Base-by-base conservation (phyloP, 164 flowering plant genomes). In the Dillenia suffruticosa region DNA sequence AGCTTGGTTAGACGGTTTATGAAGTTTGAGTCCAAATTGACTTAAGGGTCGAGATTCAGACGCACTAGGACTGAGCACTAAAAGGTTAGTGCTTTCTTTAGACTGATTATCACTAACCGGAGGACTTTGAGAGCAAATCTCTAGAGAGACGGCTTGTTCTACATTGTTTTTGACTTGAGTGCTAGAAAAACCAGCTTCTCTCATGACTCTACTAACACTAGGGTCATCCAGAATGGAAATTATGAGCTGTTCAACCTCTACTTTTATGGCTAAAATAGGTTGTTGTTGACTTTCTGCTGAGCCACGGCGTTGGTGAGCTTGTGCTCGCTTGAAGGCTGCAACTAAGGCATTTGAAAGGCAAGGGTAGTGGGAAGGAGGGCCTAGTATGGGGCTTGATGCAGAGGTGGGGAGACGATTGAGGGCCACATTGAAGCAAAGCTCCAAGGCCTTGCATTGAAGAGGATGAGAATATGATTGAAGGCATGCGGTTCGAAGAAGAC, bases 311-410 rank as follows among this genome's bases (percentile, higher is more conserved):
- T 95, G 97, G 75, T 92, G 97, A 62, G 99, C 99, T 49, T 92
- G 97, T 0, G 97, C 97, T 1, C 99, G 81, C 79, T 95, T 95
- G 75, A 92, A 90, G 62, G 99, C 99, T 0, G 99, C 97, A n/a
- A 92, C 86, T 14, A 95, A 69, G 55, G 99, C 97, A 62, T 95
- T 95, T 12, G 99, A 92, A 58, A 95, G 83, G 56, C 92, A 81
- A 53, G 97, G 97, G 68, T 76, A 70, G 54, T 77, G 88, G 46
- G 72, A 47, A 50, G 76, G 83, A 57, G 62, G 73, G 22, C 80
- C 81, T 40, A 84, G 49, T 57, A 81, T 66, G 24, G 93, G 91
- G 75, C 75, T 73, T 0, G 90, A 75, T 3, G 87, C 62, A 51
- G 92, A 76, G 8, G 97, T 81, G 0, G 97, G 99, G 47, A 95